phyloP scores from a whole-genome alignment of 78 protist species.

The Guillardia theta region DNA sequence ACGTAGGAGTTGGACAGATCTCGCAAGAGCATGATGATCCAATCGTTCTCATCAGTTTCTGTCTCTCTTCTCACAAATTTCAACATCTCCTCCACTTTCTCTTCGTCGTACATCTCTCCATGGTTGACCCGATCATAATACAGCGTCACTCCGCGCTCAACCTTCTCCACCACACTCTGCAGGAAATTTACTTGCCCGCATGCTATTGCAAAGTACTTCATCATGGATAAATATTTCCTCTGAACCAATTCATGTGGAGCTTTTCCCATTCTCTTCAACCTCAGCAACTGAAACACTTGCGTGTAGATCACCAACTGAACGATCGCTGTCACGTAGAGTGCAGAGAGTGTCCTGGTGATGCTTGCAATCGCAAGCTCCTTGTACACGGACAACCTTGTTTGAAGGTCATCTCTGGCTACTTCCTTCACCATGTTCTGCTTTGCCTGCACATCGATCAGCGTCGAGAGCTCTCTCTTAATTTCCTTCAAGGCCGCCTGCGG shows the following conservation, averaged over 20 bases:
- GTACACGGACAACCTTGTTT: background rate
- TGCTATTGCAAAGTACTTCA: background rate
- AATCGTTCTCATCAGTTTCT: background rate
- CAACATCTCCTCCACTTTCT: background rate
- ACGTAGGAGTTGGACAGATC: too few species aligned
- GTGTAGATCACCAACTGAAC: background rate
- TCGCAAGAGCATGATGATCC: background rate
- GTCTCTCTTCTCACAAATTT: background rate
- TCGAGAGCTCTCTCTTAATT: background rate
- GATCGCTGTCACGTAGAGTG: background rate
- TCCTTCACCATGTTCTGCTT: background rate
- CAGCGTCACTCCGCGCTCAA: background rate
- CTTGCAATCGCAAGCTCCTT: background rate
- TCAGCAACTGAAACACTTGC: background rate
- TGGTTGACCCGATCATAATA: background rate
- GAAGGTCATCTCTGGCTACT: background rate
- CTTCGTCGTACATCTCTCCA: background rate
- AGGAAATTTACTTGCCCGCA: too few species aligned
- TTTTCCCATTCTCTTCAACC: background rate
- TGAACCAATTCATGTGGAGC: background rate
- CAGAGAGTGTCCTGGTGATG: background rate
- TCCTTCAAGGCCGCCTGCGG: background rate
- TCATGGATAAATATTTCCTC: background rate
- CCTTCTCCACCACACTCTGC: background rate
- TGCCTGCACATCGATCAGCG: background rate